phyloP scores from a whole-genome alignment of 2,329 filamentous ascomycete genomes.

The Ophiostoma australiae region DNA sequence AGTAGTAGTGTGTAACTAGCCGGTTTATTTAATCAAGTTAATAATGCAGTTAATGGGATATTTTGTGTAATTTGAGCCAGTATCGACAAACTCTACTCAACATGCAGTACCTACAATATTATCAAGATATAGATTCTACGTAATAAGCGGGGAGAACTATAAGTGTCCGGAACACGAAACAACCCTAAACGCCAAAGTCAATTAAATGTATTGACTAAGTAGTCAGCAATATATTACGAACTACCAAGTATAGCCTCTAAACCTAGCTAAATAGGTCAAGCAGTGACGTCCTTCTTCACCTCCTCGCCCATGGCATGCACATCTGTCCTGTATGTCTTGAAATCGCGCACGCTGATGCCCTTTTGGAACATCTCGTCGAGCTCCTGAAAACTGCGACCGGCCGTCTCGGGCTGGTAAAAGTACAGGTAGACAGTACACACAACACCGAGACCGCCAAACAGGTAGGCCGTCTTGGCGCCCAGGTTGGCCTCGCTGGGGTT shows the following conservation, averaged over 20 bases:
- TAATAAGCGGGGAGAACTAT: too few relatives aligned
- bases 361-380: constrained; percentile 41
- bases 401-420: constrained; percentile 44
- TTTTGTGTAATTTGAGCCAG: too few relatives aligned
- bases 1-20: too few relatives aligned
- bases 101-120: too few relatives aligned
- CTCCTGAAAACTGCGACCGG: constrained; percentile 45
- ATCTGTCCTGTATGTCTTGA: neutral
- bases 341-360: constrained; percentile 14
- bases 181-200: too few relatives aligned
- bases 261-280: neutral
- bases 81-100: too few relatives aligned
- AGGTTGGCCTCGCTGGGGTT: constrained; percentile 31
- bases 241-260: neutral
- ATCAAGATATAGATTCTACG: too few relatives aligned
- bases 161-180: too few relatives aligned
- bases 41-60: too few relatives aligned
- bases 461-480: constrained; percentile 37
- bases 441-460: constrained; percentile 35
- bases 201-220: too few relatives aligned
- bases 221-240: neutral
- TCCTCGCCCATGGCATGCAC: constrained; percentile 11
- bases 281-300: neutral
- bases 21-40: too few relatives aligned
- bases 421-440: constrained; percentile 37